These are phyloP conservation scores for Incumbomyces lentus DNA, from an alignment of 2,329 filamentous ascomycete species.

Conservation along the genomic window DNA sequence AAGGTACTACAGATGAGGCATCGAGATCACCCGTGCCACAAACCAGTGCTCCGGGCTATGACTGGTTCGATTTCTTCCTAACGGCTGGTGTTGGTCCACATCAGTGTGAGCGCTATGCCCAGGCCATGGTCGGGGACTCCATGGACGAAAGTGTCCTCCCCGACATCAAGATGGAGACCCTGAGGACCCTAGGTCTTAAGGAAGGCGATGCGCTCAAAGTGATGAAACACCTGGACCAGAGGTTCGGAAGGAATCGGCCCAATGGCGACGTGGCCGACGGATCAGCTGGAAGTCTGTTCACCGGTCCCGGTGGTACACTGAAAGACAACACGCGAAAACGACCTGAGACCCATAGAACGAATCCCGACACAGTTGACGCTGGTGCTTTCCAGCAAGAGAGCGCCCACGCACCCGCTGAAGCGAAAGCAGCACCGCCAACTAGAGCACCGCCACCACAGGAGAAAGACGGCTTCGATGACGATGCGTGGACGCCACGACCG, in stretches of 20 bases:
- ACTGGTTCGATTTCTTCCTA: conserved; percentile 99
- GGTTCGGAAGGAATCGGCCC: conserved; percentile 57
- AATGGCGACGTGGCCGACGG: conserved; percentile 50
- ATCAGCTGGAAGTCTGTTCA: conserved; percentile 61
- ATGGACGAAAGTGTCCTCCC: conserved; percentile 92
- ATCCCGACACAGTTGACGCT: conserved; percentile 77
- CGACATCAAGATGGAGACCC: conserved; percentile 71
- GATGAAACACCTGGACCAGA: conserved; percentile 76
- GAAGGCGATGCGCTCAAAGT: conserved; percentile 95
- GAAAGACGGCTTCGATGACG: conserved; percentile 72
- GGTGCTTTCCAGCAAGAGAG: conserved; percentile 61
- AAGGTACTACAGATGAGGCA: conserved; percentile 26
- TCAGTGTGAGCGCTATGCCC: conserved; percentile 86
- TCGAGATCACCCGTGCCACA: conserved; percentile 12
- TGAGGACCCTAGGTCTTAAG: conserved; percentile 83
- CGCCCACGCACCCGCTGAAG: conserved; percentile 32
- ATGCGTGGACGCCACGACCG: conserved; percentile 94
- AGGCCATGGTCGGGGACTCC: conserved; percentile 78
- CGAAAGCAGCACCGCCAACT: conserved; percentile 40
- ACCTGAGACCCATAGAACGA: conserved; percentile 75
- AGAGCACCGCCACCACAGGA: conserved; percentile 40
- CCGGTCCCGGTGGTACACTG: conserved; percentile 79
- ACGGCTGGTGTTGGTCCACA: conserved; percentile 84
- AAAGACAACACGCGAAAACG: conserved; percentile 93
- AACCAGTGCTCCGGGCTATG: conserved; percentile 56